Percentiles rank a stretch among this genome's conserved stretches.
Conservation (phyloP, 768 basidiomycete species). For the Auriscalpium microsporum region DNA sequence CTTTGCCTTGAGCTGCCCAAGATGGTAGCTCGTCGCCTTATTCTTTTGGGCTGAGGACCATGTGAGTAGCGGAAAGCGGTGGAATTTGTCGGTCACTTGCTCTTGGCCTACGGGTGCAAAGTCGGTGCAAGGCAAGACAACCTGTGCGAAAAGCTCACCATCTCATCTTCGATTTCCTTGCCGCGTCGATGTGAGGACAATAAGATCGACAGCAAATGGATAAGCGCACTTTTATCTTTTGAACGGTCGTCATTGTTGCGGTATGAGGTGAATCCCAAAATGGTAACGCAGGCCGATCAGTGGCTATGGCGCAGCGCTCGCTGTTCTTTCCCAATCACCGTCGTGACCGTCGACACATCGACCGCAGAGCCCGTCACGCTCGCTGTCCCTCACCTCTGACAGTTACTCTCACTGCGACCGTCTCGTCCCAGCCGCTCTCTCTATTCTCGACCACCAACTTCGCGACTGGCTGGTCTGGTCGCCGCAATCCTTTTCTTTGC, state of each 20-base stretch:
- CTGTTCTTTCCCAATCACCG: neutral
- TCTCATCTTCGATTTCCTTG: slow-evolving; percentile 94
- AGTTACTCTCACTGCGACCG: neutral
- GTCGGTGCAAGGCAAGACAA: slow-evolving; percentile 13
- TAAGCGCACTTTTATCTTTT: slow-evolving; percentile 70
- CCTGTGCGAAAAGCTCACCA: slow-evolving; percentile 45
- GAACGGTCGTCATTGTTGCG: slow-evolving; percentile 71
- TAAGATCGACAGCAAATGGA: slow-evolving; percentile 13
- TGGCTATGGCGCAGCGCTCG: neutral
- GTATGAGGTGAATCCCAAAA: neutral
- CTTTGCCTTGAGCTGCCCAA: slow-evolving; percentile 96
- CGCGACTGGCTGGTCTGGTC: slow-evolving; percentile 20
- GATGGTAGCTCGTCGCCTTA: slow-evolving; percentile 92
- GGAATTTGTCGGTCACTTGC: slow-evolving; percentile 34
- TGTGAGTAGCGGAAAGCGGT: slow-evolving; percentile 3
- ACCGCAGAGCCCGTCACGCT: neutral
- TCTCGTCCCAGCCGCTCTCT: neutral
- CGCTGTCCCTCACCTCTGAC: slow-evolving; percentile 12
- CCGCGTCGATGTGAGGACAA: slow-evolving; percentile 7
- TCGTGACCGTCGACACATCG: neutral
- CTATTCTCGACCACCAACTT: neutral
- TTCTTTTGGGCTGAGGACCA: slow-evolving; percentile 76
- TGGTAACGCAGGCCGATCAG: neutral
- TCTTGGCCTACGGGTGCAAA: slow-evolving; percentile 55
- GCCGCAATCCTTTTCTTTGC: slow-evolving; percentile 16